These are phyloP conservation scores for Suillus clintonianus DNA, from an alignment of 768 basidiomycete species.

Conservation along the genomic window DNA sequence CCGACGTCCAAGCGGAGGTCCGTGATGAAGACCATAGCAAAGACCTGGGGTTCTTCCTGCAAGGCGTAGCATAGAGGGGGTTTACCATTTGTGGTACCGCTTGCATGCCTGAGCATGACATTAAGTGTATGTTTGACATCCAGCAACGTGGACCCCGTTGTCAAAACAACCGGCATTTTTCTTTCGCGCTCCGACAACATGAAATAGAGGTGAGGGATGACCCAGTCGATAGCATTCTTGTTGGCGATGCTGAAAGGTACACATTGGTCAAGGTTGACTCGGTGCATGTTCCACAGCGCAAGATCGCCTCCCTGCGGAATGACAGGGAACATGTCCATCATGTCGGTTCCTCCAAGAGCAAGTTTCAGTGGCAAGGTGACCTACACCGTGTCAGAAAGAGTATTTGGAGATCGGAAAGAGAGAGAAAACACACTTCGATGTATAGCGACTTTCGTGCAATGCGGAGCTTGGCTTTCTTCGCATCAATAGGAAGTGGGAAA, in stretches of 20 bases:
- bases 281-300: slow-evolving; percentile 39
- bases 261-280: slow-evolving; percentile 36
- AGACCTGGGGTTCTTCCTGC: slow-evolving; percentile 10
- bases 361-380: slow-evolving; percentile 19
- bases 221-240: slow-evolving; percentile 27
- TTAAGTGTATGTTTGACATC: slow-evolving; percentile 36
- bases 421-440: slow-evolving; percentile 33
- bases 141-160: slow-evolving; percentile 18
- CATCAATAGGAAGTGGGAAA: slow-evolving; percentile 49
- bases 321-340: slow-evolving; percentile 31
- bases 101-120: slow-evolving; percentile 22
- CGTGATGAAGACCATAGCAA: slow-evolving; percentile 49
- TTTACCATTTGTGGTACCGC: slow-evolving; percentile 23
- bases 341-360: slow-evolving; percentile 15
- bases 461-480: slow-evolving; percentile 37
- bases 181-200: slow-evolving; percentile 37
- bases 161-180: slow-evolving; percentile 14
- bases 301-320: slow-evolving; percentile 14
- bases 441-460: slow-evolving; percentile 58
- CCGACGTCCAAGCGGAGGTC: slow-evolving; percentile 47
- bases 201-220: slow-evolving; percentile 29
- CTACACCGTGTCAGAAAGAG: slow-evolving; percentile 6
- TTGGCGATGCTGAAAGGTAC: slow-evolving; percentile 31
- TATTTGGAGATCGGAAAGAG: not conserved
- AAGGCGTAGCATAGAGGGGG: slow-evolving; percentile 22